Conservation (phyloP, 106 monocot species). For the Allium sativum region DNA sequence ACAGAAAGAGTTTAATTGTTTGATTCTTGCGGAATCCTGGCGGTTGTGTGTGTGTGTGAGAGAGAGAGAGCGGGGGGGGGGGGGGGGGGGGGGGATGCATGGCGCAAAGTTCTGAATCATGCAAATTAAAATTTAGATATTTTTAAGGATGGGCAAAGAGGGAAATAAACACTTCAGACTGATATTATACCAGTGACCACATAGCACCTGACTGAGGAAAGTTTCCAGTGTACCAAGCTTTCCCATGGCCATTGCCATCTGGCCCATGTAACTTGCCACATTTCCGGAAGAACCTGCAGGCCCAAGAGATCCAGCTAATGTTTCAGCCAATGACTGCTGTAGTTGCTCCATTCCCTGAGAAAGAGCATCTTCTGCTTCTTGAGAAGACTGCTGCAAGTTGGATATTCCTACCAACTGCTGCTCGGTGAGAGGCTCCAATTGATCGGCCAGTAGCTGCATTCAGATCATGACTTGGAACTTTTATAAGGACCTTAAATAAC, state of each 20-base stretch:
- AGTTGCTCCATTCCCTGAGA: slow-evolving; percentile 94
- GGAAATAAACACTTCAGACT: too few species aligned
- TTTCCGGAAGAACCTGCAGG: slow-evolving; percentile 75
- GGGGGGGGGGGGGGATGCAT: too few species aligned
- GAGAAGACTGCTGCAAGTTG: slow-evolving; percentile 89
- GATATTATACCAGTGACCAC: neutral
- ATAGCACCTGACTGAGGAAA: slow-evolving; percentile 75
- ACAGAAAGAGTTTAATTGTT: too few species aligned
- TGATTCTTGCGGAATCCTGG: too few species aligned
- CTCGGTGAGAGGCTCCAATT: slow-evolving; percentile 86
- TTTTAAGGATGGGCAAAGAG: too few species aligned
- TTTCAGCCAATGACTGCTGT: slow-evolving; percentile 84
- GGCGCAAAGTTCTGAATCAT: too few species aligned
- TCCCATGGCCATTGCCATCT: slow-evolving; percentile 99
- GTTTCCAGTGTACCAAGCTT: slow-evolving; percentile 88
- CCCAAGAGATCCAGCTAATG: slow-evolving; percentile 70
- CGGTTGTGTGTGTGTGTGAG: too few species aligned
- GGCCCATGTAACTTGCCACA: slow-evolving; percentile 96
- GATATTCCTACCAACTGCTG: slow-evolving; percentile 63
- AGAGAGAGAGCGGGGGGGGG: too few species aligned
- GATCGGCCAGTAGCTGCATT: slow-evolving; percentile 48
- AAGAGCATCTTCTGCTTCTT: slow-evolving; percentile 89
- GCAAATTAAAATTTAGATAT: too few species aligned
- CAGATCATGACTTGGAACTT: neutral
- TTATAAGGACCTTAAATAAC: too few species aligned